phyloP scores from a whole-genome alignment of 179 eudicot genomes.

The Beta corolliflora region DNA sequence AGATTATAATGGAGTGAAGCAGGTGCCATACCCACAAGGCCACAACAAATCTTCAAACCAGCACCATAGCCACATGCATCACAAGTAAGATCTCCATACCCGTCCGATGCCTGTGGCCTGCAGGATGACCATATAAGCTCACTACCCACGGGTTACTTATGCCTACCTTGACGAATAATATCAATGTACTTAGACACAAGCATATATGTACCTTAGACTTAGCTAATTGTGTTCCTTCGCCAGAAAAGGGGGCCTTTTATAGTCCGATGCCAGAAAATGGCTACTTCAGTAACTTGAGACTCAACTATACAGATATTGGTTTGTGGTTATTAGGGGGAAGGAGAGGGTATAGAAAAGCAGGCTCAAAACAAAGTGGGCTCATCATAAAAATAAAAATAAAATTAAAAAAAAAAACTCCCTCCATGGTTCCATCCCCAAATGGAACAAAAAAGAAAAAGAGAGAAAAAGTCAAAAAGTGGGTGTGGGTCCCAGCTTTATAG shows the following conservation, averaged over 20 bases:
- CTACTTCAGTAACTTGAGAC: no score
- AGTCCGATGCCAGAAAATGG: no score
- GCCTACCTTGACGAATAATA: not conserved
- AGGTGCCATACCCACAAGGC: not conserved
- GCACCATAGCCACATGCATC: not conserved
- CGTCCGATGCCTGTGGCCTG: not conserved
- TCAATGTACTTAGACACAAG: not conserved
- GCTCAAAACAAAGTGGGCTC: not conserved
- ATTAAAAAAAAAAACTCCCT: no score
- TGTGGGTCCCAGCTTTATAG: not conserved
- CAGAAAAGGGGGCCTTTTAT: no score
- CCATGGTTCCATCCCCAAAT: no score
- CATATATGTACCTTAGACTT: not conserved
- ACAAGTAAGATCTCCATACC: not conserved
- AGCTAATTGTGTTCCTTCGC: not conserved
- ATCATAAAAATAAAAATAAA: no score
- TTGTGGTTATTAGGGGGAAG: no score
- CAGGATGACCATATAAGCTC: not conserved
- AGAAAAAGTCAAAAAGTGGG: not conserved
- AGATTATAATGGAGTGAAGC: not conserved
- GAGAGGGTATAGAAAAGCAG: not conserved
- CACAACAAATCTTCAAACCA: slow-evolving; percentile 1
- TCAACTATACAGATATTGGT: no score
- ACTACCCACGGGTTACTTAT: slow-evolving; percentile 7
- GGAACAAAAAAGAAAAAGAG: no score